phyloP scores from a whole-genome alignment of 345 rosid species.

The Draba incana region DNA sequence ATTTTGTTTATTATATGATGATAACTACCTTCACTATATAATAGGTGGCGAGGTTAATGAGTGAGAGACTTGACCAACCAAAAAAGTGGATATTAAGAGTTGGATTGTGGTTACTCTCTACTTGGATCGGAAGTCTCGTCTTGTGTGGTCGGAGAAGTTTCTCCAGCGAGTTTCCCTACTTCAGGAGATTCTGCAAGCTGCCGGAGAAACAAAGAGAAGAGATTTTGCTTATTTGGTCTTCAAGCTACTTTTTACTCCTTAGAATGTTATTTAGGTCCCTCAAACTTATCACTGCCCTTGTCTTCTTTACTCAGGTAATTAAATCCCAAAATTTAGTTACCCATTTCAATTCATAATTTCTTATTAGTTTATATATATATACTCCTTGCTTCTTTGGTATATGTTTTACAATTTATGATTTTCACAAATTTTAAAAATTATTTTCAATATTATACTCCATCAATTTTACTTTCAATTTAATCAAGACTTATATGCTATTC shows the following conservation, averaged over 20 bases:
- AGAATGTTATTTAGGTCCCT: constrained; percentile 60
- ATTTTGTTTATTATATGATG: not conserved
- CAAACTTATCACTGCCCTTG: constrained; percentile 60
- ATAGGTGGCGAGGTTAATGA: constrained; percentile 58
- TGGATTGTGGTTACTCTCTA: constrained; percentile 64
- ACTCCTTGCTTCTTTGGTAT: not conserved
- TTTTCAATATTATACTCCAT: not conserved
- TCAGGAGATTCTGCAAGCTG: constrained; percentile 53
- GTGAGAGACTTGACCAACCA: constrained; percentile 72
- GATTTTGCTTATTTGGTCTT: constrained; percentile 59
- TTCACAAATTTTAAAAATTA: not conserved
- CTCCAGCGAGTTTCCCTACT: constrained; percentile 54
- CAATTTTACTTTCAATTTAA: not conserved
- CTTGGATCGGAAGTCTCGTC: constrained; percentile 69
- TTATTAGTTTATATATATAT: not conserved
- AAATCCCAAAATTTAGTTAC: constrained; percentile 6
- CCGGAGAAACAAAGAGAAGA: constrained; percentile 51
- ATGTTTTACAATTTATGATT: not conserved
- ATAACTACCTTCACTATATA: not conserved
- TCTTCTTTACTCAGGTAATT: constrained; percentile 77
- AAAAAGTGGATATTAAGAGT: constrained; percentile 61
- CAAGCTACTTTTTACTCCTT: constrained; percentile 49
- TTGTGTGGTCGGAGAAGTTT: constrained; percentile 67
- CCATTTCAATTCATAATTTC: not conserved
- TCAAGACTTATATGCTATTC: not conserved